Evolutionary conservation across 148 eudicot species (phyloP).

Genomic region (Arctostaphylos glauca): DNA sequence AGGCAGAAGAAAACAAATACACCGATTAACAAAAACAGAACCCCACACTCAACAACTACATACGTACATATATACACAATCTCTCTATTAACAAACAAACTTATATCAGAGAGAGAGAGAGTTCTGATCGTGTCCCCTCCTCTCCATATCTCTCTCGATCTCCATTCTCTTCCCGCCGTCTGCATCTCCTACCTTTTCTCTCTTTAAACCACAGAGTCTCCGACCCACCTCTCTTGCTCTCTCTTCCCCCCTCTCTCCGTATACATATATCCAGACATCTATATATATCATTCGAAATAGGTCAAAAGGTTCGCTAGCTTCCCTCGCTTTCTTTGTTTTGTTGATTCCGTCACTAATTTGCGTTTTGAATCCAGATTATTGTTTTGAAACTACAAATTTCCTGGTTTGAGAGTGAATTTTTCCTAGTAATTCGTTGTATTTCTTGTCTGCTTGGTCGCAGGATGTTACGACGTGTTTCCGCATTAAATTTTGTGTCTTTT

Average conservation of each 20-base stretch:
- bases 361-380: neutral
- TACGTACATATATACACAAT: neutral
- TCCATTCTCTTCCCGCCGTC: neutral
- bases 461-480: slow-evolving; percentile 19
- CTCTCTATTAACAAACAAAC: slow-evolving; percentile 8
- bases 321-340: neutral
- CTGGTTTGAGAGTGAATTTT: neutral
- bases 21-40: neutral
- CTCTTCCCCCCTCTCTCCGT: neutral
- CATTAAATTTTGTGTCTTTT: neutral
- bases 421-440: neutral
- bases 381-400: neutral
- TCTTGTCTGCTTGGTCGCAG: slow-evolving; percentile 18
- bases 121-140: slow-evolving; percentile 38
- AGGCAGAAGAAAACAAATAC: slow-evolving; percentile 13
- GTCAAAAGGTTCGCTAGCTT: slow-evolving; percentile 15
- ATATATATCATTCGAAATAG: neutral
- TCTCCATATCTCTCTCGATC: slow-evolving; percentile 17
- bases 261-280: neutral
- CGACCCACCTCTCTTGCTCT: neutral
- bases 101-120: slow-evolving; percentile 17
- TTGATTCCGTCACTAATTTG: neutral
- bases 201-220: neutral
- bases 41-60: neutral
- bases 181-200: neutral